phyloP scores from a whole-genome alignment of 2,329 filamentous ascomycete species.

The Venturiaceae sp. region DNA sequence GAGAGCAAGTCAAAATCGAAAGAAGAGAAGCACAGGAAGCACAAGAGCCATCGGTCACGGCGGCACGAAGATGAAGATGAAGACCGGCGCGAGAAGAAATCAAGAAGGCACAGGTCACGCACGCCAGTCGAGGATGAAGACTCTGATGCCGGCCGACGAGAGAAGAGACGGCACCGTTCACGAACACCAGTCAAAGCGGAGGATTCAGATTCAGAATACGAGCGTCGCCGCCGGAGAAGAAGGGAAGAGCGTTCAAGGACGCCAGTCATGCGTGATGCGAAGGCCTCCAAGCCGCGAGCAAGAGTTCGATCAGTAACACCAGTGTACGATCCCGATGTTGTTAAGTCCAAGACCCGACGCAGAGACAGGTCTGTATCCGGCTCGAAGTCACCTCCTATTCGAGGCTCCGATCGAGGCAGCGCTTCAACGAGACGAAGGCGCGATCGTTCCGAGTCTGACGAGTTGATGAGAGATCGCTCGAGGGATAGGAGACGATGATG shows the following conservation, averaged over 20 bases:
- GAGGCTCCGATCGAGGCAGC: no score
- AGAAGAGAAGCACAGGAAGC: not conserved
- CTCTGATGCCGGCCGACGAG: not conserved
- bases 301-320: not conserved
- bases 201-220: not conserved
- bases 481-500: no score
- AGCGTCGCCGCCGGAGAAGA: not conserved
- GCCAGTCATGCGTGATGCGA: not conserved
- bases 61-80: not conserved
- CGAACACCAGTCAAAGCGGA: not conserved
- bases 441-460: no score
- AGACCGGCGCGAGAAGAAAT: not conserved
- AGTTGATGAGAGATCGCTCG: no score
- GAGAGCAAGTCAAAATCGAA: not conserved
- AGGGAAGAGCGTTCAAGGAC: not conserved
- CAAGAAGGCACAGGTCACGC: not conserved
- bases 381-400: no score
- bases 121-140: not conserved
- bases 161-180: not conserved
- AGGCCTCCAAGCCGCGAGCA: not conserved
- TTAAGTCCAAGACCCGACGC: no score
- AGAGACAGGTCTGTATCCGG: no score
- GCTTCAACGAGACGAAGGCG: no score
- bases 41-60: conserved; percentile 1
- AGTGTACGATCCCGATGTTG: no score